These are phyloP conservation scores for Juncus inflexus DNA, from an alignment of 176 grass and related monocot genomes.

Conservation along the genomic window DNA sequence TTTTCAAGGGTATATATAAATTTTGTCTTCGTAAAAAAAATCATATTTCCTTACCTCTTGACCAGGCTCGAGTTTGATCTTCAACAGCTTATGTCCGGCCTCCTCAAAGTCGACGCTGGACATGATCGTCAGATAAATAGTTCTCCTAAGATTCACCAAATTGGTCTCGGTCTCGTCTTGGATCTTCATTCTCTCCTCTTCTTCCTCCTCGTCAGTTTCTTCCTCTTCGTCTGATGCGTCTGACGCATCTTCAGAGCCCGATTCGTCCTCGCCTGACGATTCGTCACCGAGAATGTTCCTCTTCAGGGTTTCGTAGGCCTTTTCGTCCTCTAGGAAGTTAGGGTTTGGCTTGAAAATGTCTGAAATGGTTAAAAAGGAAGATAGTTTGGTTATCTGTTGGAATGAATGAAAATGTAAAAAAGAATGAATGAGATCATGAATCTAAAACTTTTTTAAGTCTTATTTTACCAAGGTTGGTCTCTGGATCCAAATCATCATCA, in stretches of 20 bases:
- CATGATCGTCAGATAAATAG: constrained; percentile 97
- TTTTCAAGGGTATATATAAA: too few species aligned
- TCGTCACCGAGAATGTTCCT: constrained; percentile 71
- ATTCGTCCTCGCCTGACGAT: constrained; percentile 74
- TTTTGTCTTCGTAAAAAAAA: too few species aligned
- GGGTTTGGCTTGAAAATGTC: constrained; percentile 86
- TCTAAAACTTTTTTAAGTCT: constrained; percentile 1
- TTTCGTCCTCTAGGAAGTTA: constrained; percentile 84
- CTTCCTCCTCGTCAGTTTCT: constrained; percentile 63
- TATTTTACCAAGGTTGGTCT: constrained; percentile 68
- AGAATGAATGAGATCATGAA: constrained; percentile 5
- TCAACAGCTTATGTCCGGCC: constrained; percentile 95
- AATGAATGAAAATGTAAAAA: too few species aligned
- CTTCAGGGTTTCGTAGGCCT: constrained; percentile 84
- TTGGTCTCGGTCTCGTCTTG: constrained; percentile 91
- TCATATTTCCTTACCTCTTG: constrained; percentile 57
- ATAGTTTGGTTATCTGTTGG: background rate
- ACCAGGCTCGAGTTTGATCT: constrained; percentile 97
- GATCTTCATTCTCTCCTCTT: constrained; percentile 86
- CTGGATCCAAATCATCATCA: constrained; percentile 53
- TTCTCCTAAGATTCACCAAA: constrained; percentile 83
- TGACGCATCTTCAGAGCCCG: constrained; percentile 44
- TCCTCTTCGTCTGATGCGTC: constrained; percentile 74
- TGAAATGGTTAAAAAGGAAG: constrained; percentile 26
- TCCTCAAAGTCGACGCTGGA: constrained; percentile 99